Conservation (phyloP, 1,139 yeast genomes). For the Blastobotrys illinoisensis region DNA sequence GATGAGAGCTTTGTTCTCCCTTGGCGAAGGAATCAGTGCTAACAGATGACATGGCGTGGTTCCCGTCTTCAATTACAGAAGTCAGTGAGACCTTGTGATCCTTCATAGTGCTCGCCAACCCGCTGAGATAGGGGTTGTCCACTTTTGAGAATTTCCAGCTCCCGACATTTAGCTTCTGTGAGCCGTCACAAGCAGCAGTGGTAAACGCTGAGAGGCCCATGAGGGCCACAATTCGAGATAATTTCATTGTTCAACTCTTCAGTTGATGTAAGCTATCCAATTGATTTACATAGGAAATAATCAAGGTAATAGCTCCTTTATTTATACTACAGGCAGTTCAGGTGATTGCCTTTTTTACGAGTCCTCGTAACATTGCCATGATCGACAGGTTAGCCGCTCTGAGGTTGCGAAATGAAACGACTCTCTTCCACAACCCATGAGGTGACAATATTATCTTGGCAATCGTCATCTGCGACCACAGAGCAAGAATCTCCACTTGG, state of each 20-base stretch:
- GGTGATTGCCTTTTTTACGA: no score
- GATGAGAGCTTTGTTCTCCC: neutral
- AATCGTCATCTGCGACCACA: neutral
- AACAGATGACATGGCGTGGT: constrained; percentile 5
- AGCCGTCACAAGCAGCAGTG: constrained; percentile 3
- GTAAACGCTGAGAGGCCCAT: neutral
- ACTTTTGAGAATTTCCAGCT: constrained; percentile 1
- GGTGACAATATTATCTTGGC: neutral
- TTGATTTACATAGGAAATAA: neutral
- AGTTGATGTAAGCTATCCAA: neutral
- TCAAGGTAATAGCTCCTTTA: neutral
- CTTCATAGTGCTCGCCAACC: constrained; percentile 7
- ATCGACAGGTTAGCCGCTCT: neutral
- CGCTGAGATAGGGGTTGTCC: neutral
- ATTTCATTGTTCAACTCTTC: neutral
- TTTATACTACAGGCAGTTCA: no score
- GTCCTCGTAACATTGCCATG: neutral
- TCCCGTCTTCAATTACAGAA: constrained; percentile 9
- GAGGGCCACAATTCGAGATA: neutral
- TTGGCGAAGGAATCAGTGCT: constrained; percentile 2
- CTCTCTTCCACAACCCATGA: neutral
- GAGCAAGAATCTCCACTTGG: neutral
- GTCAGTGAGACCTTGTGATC: constrained; percentile 9
- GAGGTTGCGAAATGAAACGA: neutral
- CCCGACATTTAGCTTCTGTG: neutral